These are phyloP conservation scores for Metschnikowia koreensis DNA, from an alignment of 805 yeast genomes.

Conservation along the genomic window DNA sequence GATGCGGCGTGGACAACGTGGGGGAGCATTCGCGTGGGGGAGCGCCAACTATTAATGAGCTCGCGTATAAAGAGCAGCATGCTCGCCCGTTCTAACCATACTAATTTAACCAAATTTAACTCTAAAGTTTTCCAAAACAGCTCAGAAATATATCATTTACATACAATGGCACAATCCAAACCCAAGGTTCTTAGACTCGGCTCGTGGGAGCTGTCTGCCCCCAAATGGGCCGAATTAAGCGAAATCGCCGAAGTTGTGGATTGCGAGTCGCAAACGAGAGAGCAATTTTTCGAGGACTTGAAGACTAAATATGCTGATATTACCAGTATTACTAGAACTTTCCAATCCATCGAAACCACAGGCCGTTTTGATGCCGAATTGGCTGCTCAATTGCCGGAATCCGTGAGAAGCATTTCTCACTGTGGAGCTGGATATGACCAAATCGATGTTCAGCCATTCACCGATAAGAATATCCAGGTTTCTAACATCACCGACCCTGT, in stretches of 20 bases:
- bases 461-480: constrained; percentile 55
- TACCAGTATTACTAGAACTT: constrained; percentile 51
- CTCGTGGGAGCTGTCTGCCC: constrained; percentile 14
- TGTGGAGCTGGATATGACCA: constrained; percentile 80
- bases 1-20: neutral
- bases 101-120: no score
- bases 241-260: constrained; percentile 34
- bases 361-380: constrained; percentile 68
- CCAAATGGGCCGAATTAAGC: constrained; percentile 15
- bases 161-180: constrained; percentile 10
- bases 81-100: neutral
- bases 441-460: constrained; percentile 54
- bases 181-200: constrained; percentile 21
- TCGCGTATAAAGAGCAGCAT: neutral
- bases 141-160: neutral
- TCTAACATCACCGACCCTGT: constrained; percentile 67
- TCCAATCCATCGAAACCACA: constrained; percentile 47
- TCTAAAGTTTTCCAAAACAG: no score
- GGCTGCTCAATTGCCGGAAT: constrained; percentile 50
- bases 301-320: constrained; percentile 44
- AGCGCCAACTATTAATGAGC: neutral
- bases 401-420: constrained; percentile 55
- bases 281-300: constrained; percentile 44
- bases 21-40: neutral
- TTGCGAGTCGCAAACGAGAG: constrained; percentile 34